Base-by-base conservation (phyloP, 2,329 filamentous ascomycete species). In the Botrytis cinerea region DNA sequence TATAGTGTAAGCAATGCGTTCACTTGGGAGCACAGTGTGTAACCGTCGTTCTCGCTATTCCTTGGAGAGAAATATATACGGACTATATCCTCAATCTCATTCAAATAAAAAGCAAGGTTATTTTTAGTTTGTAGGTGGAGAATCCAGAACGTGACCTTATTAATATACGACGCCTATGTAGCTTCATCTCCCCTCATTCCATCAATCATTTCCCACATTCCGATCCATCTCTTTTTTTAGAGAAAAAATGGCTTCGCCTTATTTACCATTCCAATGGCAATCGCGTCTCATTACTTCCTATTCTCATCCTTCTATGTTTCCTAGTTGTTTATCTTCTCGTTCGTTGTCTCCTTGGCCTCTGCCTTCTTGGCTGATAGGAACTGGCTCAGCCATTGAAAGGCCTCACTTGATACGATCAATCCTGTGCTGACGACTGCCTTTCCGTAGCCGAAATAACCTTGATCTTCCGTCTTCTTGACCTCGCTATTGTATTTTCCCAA, bases 391-490 rank as follows among this genome's bases (percentile, higher is more conserved):
- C 88, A 92, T 71, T 83, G 84, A 71, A 93, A 82, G 1, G 89
- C 87, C 82, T 94, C 91, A 76, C 86, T 87, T 67, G 88, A 88
- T 68, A 94, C 85, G 67, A 93, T 86, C 67, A 94, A 84, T 38
- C 88, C 87, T 22, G 92, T 93, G 70, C 87, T 88, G 76, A 94
- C 84, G 22, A 89, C 83, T 18, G 93, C 93, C 86, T 92, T 94
- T 79, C 90, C 88, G 74, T 88, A 87, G 5, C 89, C 87, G n/a
- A 93, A 84, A 51, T 91, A 80, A 63, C 90, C 89, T 46, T 91
- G 87, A 75, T 89, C 88, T 63, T 89, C 88, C 59, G 86, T 86
- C 84, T 90, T 91, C 85, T 90, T 90, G 77, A 85, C 84, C 83
- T 92, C 88, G 73, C 84, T 82, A 73, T 83, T 83, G 81, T 89